phyloP scores from a whole-genome alignment of 2,329 filamentous ascomycete genomes.

The Tetracladium maxilliforme region DNA sequence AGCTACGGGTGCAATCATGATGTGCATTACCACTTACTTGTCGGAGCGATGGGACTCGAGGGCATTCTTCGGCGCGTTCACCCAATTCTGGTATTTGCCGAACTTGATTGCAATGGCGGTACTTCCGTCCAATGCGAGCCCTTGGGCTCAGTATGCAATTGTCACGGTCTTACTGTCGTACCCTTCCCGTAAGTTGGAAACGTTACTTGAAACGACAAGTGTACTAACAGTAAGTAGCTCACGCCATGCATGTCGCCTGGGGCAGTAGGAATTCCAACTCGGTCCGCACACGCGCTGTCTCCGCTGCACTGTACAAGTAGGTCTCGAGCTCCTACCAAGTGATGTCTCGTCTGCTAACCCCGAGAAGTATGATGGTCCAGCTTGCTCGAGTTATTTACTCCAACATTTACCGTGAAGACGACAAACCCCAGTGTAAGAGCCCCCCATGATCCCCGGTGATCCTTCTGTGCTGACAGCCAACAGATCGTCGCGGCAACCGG shows the following conservation, averaged over 20 bases:
- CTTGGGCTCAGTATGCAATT: too few relatives aligned
- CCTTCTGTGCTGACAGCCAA: slow-evolving; percentile 1
- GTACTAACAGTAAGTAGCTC: too few relatives aligned
- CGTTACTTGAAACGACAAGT: too few relatives aligned
- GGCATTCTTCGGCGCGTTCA: too few relatives aligned
- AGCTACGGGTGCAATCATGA: too few relatives aligned
- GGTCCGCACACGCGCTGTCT: slow-evolving; percentile 21
- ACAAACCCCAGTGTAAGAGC: slow-evolving; percentile 20
- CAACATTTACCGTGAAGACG: slow-evolving; percentile 31
- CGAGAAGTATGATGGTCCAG: slow-evolving; percentile 26
- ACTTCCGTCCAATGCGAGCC: too few relatives aligned
- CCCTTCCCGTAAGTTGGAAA: slow-evolving; percentile 15
- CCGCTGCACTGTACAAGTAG: slow-evolving; percentile 20
- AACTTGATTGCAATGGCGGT: too few relatives aligned
- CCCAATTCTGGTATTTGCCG: too few relatives aligned
- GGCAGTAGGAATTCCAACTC: slow-evolving; percentile 20
- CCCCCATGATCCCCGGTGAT: neutral
- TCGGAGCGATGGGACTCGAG: too few relatives aligned
- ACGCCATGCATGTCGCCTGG: slow-evolving; percentile 23
- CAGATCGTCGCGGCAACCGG: slow-evolving; percentile 22
- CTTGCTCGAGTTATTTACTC: slow-evolving; percentile 26
- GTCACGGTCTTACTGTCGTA: slow-evolving; percentile 20
- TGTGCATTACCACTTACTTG: too few relatives aligned
- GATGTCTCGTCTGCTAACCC: too few relatives aligned
- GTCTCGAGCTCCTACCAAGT: too few relatives aligned